phyloP scores from a whole-genome alignment of 352 stramenopile genomes.

The Phytophthora sp. region DNA sequence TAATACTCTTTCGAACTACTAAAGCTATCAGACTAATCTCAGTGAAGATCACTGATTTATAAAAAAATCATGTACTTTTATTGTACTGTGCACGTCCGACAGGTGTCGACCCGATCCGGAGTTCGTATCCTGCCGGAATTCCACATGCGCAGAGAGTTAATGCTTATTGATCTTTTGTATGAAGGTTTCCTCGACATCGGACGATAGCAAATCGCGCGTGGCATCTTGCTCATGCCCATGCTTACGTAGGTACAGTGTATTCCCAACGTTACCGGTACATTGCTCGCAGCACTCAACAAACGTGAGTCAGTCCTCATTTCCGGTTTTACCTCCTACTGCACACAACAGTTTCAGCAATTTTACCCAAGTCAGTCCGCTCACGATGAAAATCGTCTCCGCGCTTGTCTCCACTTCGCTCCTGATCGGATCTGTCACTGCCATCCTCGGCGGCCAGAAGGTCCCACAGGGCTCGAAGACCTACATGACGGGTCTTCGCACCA shows the following conservation, averaged over 20 bases:
- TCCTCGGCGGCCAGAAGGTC: slow-evolving; percentile 45
- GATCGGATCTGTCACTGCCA: slow-evolving; percentile 28
- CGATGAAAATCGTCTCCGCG: slow-evolving; percentile 26
- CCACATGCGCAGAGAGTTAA: slow-evolving; percentile 20
- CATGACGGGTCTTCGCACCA: slow-evolving; percentile 41
- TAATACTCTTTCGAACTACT: too few species aligned
- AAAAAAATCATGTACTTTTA: too few species aligned
- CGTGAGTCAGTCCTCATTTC: slow-evolving; percentile 20
- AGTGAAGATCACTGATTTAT: too few species aligned
- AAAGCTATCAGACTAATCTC: too few species aligned
- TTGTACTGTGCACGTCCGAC: background rate
- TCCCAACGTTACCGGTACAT: slow-evolving; percentile 5
- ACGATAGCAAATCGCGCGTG: slow-evolving; percentile 23
- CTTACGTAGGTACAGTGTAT: slow-evolving; percentile 17
- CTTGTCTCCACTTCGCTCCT: slow-evolving; percentile 29
- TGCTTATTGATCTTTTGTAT: slow-evolving; percentile 7
- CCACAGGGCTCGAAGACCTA: slow-evolving; percentile 47
- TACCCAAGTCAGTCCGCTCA: background rate
- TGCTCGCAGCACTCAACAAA: slow-evolving; percentile 6
- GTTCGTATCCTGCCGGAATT: slow-evolving; percentile 12
- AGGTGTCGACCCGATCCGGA: slow-evolving; percentile 11
- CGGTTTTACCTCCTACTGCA: slow-evolving; percentile 18
- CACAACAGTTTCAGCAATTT: slow-evolving; percentile 9
- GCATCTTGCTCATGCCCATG: background rate
- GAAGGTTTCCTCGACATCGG: background rate